These are phyloP conservation scores for Apiospora kogelbergensis DNA, from an alignment of 2,329 filamentous ascomycete genomes.

Conservation along the genomic window DNA sequence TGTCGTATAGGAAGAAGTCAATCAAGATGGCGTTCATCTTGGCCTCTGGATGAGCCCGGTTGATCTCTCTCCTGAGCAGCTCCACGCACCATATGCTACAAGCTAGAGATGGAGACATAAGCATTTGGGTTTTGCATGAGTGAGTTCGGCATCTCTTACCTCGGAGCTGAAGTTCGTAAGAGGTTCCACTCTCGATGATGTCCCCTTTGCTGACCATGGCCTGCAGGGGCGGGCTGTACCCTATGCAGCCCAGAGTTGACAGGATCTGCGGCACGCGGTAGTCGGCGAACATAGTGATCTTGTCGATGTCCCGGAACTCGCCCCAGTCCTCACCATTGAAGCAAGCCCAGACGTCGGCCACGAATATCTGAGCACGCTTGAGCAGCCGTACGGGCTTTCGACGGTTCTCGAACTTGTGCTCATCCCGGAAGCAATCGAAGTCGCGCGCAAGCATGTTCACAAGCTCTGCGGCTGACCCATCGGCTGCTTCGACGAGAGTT, in stretches of 20 bases:
- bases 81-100: conserved; percentile 98
- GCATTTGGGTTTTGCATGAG: neutral
- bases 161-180: conserved; percentile 84
- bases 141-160: conserved; percentile 47
- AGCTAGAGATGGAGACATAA: conserved; percentile 42
- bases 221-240: conserved; percentile 79
- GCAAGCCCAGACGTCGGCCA: conserved; percentile 95
- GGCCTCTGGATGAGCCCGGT: conserved; percentile 68
- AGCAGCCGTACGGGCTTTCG: conserved; percentile 73
- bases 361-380: conserved; percentile 94
- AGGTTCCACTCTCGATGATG: conserved; percentile 67
- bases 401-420: conserved; percentile 71
- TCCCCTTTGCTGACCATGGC: conserved; percentile 65
- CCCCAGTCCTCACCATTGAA: conserved; percentile 82
- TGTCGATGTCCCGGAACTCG: conserved; percentile 84
- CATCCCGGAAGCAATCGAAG: conserved; percentile 85
- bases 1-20: conserved; percentile 96
- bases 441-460: conserved; percentile 79
- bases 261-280: conserved; percentile 96
- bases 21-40: conserved; percentile 86
- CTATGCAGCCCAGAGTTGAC: conserved; percentile 76
- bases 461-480: conserved; percentile 77
- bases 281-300: conserved; percentile 98
- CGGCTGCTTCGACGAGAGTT: conserved; percentile 71
- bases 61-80: conserved; percentile 79